Conservation (phyloP, 2,329 filamentous ascomycete genomes). For the Curvularia verruculosa region DNA sequence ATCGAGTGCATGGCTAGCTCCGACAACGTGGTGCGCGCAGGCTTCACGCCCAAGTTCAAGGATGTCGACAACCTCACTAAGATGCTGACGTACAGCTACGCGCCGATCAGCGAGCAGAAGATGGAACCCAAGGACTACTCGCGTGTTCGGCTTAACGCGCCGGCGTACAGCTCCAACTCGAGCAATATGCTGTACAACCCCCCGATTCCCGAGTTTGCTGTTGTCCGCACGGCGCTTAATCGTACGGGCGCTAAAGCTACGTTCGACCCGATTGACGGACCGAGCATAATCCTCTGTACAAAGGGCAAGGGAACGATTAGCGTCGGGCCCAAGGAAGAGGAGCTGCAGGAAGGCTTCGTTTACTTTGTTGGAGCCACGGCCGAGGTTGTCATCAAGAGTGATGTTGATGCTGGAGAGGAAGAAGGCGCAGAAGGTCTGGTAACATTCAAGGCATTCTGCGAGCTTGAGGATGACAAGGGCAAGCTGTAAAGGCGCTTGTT, state of each 20-base stretch:
- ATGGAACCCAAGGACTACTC: slow-evolving; percentile 86
- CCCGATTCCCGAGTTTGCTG: slow-evolving; percentile 94
- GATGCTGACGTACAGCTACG: slow-evolving; percentile 95
- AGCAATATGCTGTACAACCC: slow-evolving; percentile 83
- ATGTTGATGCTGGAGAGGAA: slow-evolving; percentile 51
- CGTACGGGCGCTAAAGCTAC: slow-evolving; percentile 77
- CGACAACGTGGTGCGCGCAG: slow-evolving; percentile 98
- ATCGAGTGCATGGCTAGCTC: slow-evolving; percentile 99
- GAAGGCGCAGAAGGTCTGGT: slow-evolving; percentile 68
- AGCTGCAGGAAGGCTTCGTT: slow-evolving; percentile 60
- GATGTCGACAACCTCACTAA: slow-evolving; percentile 86
- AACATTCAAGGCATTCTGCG: slow-evolving; percentile 93
- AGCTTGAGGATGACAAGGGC: slow-evolving; percentile 59
- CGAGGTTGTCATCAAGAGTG: slow-evolving; percentile 76
- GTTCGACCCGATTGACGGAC: slow-evolving; percentile 84
- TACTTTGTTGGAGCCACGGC: slow-evolving; percentile 82
- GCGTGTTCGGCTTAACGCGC: slow-evolving; percentile 80
- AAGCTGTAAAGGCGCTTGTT: slow-evolving; percentile 31
- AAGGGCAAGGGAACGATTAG: slow-evolving; percentile 80
- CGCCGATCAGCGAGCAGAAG: slow-evolving; percentile 93
- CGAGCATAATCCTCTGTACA: slow-evolving; percentile 92
- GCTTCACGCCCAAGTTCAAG: slow-evolving; percentile 98
- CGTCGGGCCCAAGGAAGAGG: slow-evolving; percentile 80
- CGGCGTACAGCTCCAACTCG: slow-evolving; percentile 79
- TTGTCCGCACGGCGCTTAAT: slow-evolving; percentile 79